phyloP scores from a whole-genome alignment of 306 rosid species.

The Cyamopsis tetragonoloba region DNA sequence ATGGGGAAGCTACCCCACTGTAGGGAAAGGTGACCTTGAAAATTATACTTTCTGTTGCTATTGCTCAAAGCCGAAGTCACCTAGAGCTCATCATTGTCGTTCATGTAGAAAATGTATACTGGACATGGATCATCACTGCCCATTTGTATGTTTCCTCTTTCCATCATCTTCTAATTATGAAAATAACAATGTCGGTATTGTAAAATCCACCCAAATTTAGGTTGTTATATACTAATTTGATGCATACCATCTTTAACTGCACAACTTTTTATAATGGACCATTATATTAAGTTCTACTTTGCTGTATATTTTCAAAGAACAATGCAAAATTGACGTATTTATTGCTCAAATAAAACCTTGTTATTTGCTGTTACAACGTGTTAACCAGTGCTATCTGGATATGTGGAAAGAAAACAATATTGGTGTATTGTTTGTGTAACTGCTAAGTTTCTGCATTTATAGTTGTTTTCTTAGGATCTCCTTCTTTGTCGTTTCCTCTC shows the following conservation, averaged over 20 bases:
- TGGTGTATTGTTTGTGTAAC: no score
- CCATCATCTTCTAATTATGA: conserved; percentile 6
- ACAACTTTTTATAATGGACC: neutral
- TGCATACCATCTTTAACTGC: conserved; percentile 2
- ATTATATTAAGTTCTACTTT: neutral
- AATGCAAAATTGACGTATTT: neutral
- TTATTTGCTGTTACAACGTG: neutral
- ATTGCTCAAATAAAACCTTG: neutral
- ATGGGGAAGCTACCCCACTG: conserved; percentile 91
- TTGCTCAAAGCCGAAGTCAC: conserved; percentile 94
- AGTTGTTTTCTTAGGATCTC: neutral
- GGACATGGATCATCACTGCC: conserved; percentile 99
- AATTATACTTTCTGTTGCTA: conserved; percentile 73
- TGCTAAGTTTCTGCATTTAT: neutral
- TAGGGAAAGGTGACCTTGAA: conserved; percentile 78
- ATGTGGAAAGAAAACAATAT: no score
- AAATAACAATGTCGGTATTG: conserved; percentile 8
- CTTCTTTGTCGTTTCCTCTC: neutral
- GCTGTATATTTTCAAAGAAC: neutral
- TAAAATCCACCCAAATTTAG: neutral
- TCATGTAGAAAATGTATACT: conserved; percentile 74
- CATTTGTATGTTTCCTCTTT: conserved; percentile 73
- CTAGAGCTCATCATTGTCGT: conserved; percentile 86
- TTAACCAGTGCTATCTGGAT: neutral
- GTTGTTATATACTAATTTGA: neutral